Evolutionary conservation across 257 asterid species (phyloP), one percentile per base, ranked within the genome.

Genomic region (Datura wrightii): DNA sequence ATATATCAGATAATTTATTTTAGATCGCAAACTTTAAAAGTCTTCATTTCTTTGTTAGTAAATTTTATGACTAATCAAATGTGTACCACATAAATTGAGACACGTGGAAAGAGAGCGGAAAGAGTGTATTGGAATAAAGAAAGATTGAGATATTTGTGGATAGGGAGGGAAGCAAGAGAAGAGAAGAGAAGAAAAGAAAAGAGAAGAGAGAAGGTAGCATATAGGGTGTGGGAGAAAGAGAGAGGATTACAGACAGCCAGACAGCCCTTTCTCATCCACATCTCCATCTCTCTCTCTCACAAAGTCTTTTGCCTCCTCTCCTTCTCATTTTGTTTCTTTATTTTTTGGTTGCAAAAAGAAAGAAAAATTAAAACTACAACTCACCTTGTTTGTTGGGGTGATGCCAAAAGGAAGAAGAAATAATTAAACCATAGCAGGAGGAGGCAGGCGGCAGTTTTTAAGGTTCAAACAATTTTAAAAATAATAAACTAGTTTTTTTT

Each of bases 241-340:
- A 79, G 79, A 87, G 72, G 85, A 86, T 88, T 88, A 87, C 89
- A 62, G 85, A 85, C 31, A 24, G 31, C 31, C 31, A 24, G 31
- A 81, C 3, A 24, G 79, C 80, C 87, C 79, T 85, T 89, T 87
- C 87, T 91, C 94, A 89, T 93, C 91, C 91, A 94, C 93, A 89
- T 85, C 88, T 89, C 86, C 50, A 50, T 59, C 48, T 79, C 79
- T 85, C 84, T 7, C 67, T 10, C 84, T 79, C 31, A 24, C 31
- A 24, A 24, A 24, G 31, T 24, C 31, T 24, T 24, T 24, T 24
- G 31, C 31, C 31, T 24, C 56, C 48, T 83, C 59, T 11, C 18
- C 59, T 54, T 54, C 59, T 54, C 59, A 11, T 11, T 54, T 76
- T 85, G 34, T 41, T 16, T 80, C 59, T 67, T 80, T 55, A 67